These are phyloP conservation scores for Cladosporium sp. DNA, from an alignment of 2,329 filamentous ascomycete species.

Conservation along the genomic window DNA sequence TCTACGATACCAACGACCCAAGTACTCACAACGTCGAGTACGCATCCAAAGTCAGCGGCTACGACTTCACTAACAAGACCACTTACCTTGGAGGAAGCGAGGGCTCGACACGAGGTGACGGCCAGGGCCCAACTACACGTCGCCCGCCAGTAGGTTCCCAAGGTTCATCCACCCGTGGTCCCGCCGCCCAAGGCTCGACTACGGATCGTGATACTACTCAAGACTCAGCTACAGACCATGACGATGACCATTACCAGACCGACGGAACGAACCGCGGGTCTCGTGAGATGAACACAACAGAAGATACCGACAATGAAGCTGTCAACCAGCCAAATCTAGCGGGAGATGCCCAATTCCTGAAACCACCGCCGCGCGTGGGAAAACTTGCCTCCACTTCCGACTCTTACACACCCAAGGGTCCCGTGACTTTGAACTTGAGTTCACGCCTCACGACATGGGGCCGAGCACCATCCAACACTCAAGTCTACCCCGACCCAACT, in stretches of 20 bases:
- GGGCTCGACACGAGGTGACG: slow-evolving; percentile 11
- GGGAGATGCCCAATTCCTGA: slow-evolving; percentile 26
- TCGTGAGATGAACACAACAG: slow-evolving; percentile 2
- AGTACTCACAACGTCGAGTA: slow-evolving; percentile 45
- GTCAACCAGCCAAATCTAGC: not conserved
- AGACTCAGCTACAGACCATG: not conserved
- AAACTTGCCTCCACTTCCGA: slow-evolving; percentile 61
- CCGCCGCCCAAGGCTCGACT: slow-evolving; percentile 10
- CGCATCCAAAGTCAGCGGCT: slow-evolving; percentile 42
- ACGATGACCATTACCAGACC: slow-evolving; percentile 6
- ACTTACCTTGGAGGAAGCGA: slow-evolving; percentile 16
- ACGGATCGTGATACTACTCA: slow-evolving; percentile 4
- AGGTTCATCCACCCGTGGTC: not conserved
- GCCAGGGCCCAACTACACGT: not conserved
- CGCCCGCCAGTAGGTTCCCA: not conserved
- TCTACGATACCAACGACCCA: slow-evolving; percentile 40
- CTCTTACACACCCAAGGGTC: slow-evolving; percentile 48
- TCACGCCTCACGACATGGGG: slow-evolving; percentile 73
- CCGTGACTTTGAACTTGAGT: slow-evolving; percentile 62
- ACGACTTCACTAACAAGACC: slow-evolving; percentile 35
- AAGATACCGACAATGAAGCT: not conserved
- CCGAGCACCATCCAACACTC: slow-evolving; percentile 63
- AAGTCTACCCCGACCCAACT: slow-evolving; percentile 56
- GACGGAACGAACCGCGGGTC: not conserved
- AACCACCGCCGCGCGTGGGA: slow-evolving; percentile 51